Conservation (phyloP, 352 stramenopile species). For the Globisporangium rhizosaccharum region DNA sequence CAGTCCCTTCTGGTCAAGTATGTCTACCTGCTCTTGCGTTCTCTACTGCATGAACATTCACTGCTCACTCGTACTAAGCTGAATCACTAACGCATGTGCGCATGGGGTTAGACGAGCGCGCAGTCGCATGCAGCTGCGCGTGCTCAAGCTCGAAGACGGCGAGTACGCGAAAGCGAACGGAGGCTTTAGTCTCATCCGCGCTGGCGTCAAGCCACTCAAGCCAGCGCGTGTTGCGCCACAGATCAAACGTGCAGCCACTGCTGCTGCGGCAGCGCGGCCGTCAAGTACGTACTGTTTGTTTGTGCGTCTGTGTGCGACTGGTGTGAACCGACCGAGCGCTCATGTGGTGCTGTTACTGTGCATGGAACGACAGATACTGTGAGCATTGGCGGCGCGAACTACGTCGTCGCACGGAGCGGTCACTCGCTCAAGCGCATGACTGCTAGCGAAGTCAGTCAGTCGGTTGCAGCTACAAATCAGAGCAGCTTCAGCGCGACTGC, state of each 20-base stretch:
- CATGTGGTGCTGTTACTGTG: constrained; percentile 2
- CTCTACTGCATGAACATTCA: background rate
- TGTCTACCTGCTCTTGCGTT: constrained; percentile 5
- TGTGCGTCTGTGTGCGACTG: background rate
- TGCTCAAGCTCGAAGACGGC: constrained; percentile 57
- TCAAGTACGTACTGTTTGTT: background rate
- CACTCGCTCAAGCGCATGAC: constrained; percentile 39
- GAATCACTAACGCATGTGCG: background rate
- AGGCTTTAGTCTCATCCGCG: constrained; percentile 65
- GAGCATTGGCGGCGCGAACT: constrained; percentile 39
- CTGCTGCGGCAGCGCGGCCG: background rate
- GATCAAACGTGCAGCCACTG: background rate
- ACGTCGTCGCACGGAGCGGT: constrained; percentile 33
- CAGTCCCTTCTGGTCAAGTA: constrained; percentile 5
- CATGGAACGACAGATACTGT: constrained; percentile 26
- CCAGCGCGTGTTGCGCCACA: background rate
- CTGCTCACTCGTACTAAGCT: background rate
- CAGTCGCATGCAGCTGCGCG: constrained; percentile 44
- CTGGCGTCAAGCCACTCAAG: constrained; percentile 36
- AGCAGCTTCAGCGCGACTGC: background rate
- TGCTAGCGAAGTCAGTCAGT: constrained; percentile 18
- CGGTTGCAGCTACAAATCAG: constrained; percentile 6
- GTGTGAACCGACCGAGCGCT: background rate
- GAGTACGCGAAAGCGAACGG: constrained; percentile 71
- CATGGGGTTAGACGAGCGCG: constrained; percentile 16